Evolutionary conservation across 345 rosid species (phyloP), one percentile per base, ranked within the genome.

Genomic region (Odontarrhena argentea): DNA sequence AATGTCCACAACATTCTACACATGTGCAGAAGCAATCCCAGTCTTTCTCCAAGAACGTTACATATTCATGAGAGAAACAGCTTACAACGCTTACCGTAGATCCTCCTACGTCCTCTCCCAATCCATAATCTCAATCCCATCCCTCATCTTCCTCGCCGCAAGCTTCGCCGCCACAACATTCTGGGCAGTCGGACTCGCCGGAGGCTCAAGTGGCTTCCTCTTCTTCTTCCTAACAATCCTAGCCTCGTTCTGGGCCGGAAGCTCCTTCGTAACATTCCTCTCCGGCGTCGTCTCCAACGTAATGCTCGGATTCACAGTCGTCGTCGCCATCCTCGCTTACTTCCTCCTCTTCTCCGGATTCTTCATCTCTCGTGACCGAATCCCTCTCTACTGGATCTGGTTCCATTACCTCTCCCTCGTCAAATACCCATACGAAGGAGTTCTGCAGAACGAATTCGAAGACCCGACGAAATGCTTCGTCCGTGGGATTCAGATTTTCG

Each of bases 1-100:
- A 15, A 91, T 94, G 97, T 84, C 95, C 4, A 87, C 97, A 15
- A 88, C 89, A 3, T 91, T 88, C 92, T 94, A 91, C 86, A 91
- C 95, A 9, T 94, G 97, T 40, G 96, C 96, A 8, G 97, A 91
- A 75, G 94, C 97, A 9, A 84, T 88, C 63, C 99, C 97, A 0
- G 92, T 84, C 2, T 94, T 94, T 71, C 86, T 94, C 38, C 96
- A 88, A 68, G 99, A 94, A 61, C 78, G 96, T 7, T 88, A 91
- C 83, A 90, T 93, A 54, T 93, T 90, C 90, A 86, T 92, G 93
- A 77, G 98, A 54, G 98, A 93, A 78, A 93, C 98, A 0, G 96
- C 97, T 22, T 83, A 91, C 78, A 94, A 94, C 63, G 97, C 98
- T 5, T 93, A 93, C 52, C 76, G 98, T 0, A 76, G 98, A 7